Conservation (phyloP, 129 eudicot species). For the Chrysanthemum makinoi region DNA sequence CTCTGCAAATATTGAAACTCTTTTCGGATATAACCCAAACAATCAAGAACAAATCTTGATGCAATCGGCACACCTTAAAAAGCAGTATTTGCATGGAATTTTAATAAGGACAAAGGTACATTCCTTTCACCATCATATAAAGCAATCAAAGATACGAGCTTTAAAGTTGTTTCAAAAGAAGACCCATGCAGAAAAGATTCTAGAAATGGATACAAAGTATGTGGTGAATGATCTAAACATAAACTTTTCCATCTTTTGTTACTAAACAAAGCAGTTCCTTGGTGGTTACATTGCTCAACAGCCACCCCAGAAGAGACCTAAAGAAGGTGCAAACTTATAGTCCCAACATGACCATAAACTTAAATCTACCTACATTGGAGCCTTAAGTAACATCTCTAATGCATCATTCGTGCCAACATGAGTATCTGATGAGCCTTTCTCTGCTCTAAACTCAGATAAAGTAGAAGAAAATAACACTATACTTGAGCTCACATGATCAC, state of each 20-base stretch:
- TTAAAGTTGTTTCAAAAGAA: constrained; percentile 65
- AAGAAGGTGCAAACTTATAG: constrained; percentile 66
- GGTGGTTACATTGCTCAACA: constrained; percentile 59
- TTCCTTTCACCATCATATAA: constrained; percentile 65
- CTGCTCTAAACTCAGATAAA: constrained; percentile 38
- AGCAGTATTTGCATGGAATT: constrained; percentile 45
- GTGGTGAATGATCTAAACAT: constrained; percentile 81
- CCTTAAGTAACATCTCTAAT: constrained; percentile 52
- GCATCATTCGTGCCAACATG: constrained; percentile 55
- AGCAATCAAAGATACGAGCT: constrained; percentile 60
- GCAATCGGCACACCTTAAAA: constrained; percentile 28
- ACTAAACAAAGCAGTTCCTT: constrained; percentile 70
- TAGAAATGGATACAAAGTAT: constrained; percentile 55
- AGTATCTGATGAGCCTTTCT: constrained; percentile 14
- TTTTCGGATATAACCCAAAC: constrained; percentile 59
- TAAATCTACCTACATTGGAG: constrained; percentile 80
- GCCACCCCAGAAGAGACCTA: constrained; percentile 80
- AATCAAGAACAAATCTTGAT: constrained; percentile 64
- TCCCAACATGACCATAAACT: constrained; percentile 81
- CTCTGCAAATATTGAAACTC: constrained; percentile 66
- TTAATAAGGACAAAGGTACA: constrained; percentile 62
- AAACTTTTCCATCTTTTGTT: constrained; percentile 55
- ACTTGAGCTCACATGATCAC: constrained; percentile 32
- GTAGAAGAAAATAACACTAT: constrained; percentile 66
- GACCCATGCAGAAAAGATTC: constrained; percentile 61